A percentile compares a stretch with the other conserved stretches of the same genome.
Conservation (phyloP, 164 flowering plant species). For the Cinnamomum micranthum region DNA sequence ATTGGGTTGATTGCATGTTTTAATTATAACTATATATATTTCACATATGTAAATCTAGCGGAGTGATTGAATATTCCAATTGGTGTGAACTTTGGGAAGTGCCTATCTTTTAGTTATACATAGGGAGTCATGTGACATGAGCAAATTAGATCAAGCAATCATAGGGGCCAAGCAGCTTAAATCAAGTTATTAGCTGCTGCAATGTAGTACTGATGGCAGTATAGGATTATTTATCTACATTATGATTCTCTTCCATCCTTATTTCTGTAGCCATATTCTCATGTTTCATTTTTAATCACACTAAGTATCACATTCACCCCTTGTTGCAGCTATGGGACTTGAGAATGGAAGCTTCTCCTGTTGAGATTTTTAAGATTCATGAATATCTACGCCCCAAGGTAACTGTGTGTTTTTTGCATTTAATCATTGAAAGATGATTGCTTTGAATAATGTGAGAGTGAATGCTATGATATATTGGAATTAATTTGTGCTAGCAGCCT, state of each 20-base stretch:
- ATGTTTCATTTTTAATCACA: background rate
- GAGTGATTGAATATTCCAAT: too few relatives aligned
- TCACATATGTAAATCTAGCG: too few relatives aligned
- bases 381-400: constrained; percentile 78
- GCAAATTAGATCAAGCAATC: too few relatives aligned
- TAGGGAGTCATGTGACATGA: too few relatives aligned
- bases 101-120: too few relatives aligned
- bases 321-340: constrained; percentile 75
- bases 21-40: background rate
- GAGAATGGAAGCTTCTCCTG: constrained; percentile 61
- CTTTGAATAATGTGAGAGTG: background rate
- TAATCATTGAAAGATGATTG: background rate
- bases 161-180: too few relatives aligned
- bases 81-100: too few relatives aligned
- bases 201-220: too few relatives aligned
- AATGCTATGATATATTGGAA: background rate
- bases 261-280: background rate
- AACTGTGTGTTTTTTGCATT: background rate
- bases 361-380: constrained; percentile 62
- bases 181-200: too few relatives aligned
- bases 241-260: background rate
- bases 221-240: too few relatives aligned
- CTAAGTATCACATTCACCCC: background rate
- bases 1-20: background rate
- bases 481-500: background rate